Evolutionary conservation across 2,329 filamentous ascomycete genomes (phyloP).

Genomic region (Domatiomyces catenatus): DNA sequence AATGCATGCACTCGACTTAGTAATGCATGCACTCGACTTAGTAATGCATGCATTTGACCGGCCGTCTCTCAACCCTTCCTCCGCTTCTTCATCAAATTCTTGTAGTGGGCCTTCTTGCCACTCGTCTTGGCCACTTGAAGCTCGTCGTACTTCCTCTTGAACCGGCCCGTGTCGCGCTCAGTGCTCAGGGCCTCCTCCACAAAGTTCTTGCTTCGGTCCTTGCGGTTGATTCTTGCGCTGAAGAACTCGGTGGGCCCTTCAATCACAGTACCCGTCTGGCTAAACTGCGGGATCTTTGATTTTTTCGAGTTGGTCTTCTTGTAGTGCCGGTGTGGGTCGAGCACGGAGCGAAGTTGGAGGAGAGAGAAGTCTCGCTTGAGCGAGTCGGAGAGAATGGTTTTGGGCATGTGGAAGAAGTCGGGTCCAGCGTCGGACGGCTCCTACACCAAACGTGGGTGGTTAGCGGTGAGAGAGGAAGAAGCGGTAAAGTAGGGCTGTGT

Average conservation of each 20-base stretch:
- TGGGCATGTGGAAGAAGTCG: constrained; percentile 77
- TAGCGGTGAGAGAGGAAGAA: constrained; percentile 7
- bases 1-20: no score
- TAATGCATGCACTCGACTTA: no score
- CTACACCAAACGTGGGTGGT: constrained; percentile 24
- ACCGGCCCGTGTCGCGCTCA: constrained; percentile 51
- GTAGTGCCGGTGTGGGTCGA: constrained; percentile 81
- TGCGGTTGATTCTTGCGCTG: constrained; percentile 65
- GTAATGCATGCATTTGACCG: no score
- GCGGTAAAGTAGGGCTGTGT: constrained; percentile 2
- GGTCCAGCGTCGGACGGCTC: constrained; percentile 54
- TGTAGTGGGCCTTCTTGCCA: constrained; percentile 82
- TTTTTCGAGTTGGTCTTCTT: constrained; percentile 65
- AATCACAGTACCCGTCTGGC: constrained; percentile 74
- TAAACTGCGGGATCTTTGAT: constrained; percentile 60
- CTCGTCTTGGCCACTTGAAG: constrained; percentile 71
- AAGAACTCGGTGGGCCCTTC: constrained; percentile 81
- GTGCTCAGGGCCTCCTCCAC: constrained; percentile 66
- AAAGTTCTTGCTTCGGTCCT: constrained; percentile 73
- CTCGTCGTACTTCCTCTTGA: constrained; percentile 74
- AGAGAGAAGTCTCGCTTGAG: constrained; percentile 81
- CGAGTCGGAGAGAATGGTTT: constrained; percentile 67
- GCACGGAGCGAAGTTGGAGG: constrained; percentile 70
- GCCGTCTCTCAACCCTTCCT: constrained; percentile 11
- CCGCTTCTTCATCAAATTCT: constrained; percentile 52